These are phyloP conservation scores for Leishmania arabica DNA, from an alignment of 208 protist genomes.

Conservation along the genomic window DNA sequence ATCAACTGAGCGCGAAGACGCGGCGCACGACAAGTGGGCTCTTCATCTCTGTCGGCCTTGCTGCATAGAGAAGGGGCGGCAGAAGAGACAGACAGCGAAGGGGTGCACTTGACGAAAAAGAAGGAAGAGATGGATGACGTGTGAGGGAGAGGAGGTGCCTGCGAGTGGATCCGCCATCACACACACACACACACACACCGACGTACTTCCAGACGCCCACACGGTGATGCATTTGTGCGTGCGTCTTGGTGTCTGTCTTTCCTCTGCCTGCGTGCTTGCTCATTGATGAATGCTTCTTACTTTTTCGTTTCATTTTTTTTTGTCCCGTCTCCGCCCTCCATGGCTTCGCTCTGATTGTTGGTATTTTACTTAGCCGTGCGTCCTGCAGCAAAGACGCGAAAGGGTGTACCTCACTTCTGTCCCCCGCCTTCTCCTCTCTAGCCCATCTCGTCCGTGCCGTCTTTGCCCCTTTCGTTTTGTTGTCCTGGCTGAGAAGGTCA, in stretches of 20 bases:
- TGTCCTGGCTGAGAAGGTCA: neutral
- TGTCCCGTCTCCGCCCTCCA: neutral
- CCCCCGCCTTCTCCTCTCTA: neutral
- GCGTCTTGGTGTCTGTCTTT: neutral
- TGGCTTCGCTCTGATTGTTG: no score
- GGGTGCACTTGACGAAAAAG: neutral
- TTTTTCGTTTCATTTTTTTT: neutral
- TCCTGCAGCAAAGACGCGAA: neutral
- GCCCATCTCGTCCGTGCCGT: neutral
- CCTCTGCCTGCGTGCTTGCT: no score
- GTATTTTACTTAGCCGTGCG: neutral
- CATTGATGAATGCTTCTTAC: no score
- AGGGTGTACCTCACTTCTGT: neutral
- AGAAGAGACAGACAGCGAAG: neutral
- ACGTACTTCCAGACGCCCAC: neutral
- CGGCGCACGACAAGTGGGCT: constrained; percentile 31
- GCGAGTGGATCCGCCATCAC: neutral
- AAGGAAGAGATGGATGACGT: neutral
- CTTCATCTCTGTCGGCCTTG: constrained; percentile 31
- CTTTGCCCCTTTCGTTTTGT: neutral
- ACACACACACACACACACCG: no score
- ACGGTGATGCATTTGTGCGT: neutral
- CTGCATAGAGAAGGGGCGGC: constrained; percentile 7
- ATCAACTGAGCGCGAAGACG: constrained; percentile 32
- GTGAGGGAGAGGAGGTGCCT: neutral